Conservation (phyloP, 139 green algal genomes). For the Closterium sp. region DNA sequence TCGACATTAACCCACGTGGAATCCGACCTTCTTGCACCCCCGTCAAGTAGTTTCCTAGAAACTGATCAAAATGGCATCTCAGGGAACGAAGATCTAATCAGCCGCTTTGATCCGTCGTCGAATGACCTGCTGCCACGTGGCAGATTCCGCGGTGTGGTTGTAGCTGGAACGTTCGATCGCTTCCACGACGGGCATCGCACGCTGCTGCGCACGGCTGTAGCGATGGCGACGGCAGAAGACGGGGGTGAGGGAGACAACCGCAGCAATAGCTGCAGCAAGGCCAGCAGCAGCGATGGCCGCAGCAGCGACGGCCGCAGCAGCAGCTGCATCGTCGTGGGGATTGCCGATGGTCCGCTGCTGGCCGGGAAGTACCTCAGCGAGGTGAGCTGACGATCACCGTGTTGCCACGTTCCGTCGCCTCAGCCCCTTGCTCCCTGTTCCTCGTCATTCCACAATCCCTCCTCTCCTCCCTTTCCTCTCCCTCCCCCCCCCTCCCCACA, state of each 20-base stretch:
- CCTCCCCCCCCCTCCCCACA: not conserved
- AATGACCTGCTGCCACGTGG: not conserved
- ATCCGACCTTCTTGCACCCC: not conserved
- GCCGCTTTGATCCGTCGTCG: not conserved
- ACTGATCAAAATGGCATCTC: not conserved
- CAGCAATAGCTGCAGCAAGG: not conserved
- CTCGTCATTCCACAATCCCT: not conserved
- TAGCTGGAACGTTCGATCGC: slow-evolving; percentile 35
- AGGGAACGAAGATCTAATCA: not conserved
- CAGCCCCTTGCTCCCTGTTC: not conserved
- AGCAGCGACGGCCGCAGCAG: not conserved
- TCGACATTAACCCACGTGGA: not conserved
- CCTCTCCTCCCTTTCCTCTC: not conserved
- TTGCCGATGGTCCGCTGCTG: slow-evolving; percentile 15
- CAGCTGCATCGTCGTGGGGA: slow-evolving; percentile 9
- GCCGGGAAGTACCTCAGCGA: slow-evolving; percentile 19
- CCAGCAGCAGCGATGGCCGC: not conserved
- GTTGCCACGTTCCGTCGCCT: no score
- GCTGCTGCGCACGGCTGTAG: slow-evolving; percentile 11
- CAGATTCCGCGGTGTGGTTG: slow-evolving; percentile 11
- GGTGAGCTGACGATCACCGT: no score
- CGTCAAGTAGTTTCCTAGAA: not conserved
- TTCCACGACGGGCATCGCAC: slow-evolving; percentile 28
- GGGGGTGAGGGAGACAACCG: not conserved
- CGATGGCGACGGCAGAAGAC: not conserved